Evolutionary conservation across 148 eudicot species (phyloP).

Genomic region (Bassia scoparia): DNA sequence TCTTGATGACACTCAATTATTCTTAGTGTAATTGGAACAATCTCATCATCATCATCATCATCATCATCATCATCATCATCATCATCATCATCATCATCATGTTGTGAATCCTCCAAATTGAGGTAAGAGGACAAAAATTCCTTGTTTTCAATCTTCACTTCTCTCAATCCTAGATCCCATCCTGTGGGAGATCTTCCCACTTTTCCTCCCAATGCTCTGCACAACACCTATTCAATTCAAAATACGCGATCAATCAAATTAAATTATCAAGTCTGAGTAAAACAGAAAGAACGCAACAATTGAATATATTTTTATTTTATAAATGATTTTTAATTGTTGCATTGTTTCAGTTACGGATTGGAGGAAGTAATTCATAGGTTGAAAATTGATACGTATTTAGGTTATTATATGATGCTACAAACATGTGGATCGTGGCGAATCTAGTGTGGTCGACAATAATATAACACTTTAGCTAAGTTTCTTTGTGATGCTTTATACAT

Average conservation of each 20-base stretch:
- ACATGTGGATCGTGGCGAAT: too few species aligned
- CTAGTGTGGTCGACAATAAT: too few species aligned
- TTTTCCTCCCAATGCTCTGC: slow-evolving; percentile 75
- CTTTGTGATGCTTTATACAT: too few species aligned
- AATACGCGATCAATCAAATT: neutral
- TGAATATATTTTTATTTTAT: too few species aligned
- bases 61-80: slow-evolving; percentile 19
- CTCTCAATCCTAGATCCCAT: slow-evolving; percentile 72
- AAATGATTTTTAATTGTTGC: too few species aligned
- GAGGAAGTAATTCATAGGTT: too few species aligned
- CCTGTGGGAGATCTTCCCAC: slow-evolving; percentile 53
- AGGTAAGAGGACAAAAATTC: slow-evolving; percentile 30
- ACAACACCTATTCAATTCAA: slow-evolving; percentile 27
- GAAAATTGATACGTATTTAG: too few species aligned
- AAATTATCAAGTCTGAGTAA: too few species aligned
- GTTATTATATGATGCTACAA: too few species aligned
- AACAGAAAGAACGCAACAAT: too few species aligned
- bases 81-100: slow-evolving; percentile 4
- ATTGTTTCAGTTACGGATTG: too few species aligned
- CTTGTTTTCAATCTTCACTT: slow-evolving; percentile 37
- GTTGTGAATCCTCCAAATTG: slow-evolving; percentile 1
- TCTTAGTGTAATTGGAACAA: slow-evolving; percentile 35
- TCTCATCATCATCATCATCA: slow-evolving; percentile 1
- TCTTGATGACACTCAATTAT: slow-evolving; percentile 72
- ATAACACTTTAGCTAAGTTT: too few species aligned